phyloP scores from a whole-genome alignment of 257 asterid genomes.

The Vinca minor region DNA sequence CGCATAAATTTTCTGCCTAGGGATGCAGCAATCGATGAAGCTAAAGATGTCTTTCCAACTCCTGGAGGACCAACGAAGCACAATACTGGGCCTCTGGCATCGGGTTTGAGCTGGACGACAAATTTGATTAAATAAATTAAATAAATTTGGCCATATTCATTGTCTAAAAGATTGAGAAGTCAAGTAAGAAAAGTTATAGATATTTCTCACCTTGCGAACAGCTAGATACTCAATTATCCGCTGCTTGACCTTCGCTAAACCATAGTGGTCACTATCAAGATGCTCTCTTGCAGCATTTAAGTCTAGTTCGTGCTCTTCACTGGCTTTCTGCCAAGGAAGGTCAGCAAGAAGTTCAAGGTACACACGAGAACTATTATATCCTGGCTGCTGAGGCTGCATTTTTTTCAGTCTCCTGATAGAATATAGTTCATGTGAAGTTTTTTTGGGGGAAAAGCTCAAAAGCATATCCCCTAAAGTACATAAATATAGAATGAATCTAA shows the following conservation, averaged over 20 bases:
- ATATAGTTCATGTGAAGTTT: conserved; percentile 10
- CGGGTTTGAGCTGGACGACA: conserved; percentile 85
- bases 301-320: conserved; percentile 74
- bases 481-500: neutral
- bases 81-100: conserved; percentile 95
- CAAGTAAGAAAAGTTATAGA: conserved; percentile 9
- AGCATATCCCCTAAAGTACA: neutral
- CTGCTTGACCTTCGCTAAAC: conserved; percentile 86
- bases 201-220: conserved; percentile 76
- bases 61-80: conserved; percentile 99
- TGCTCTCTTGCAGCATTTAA: conserved; percentile 82
- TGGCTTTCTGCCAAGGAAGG: conserved; percentile 90
- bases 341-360: conserved; percentile 98
- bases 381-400: conserved; percentile 99
- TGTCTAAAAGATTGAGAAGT: conserved; percentile 10
- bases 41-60: conserved; percentile 98
- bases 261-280: conserved; percentile 90
- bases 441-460: too few relatives aligned
- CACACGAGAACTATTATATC: conserved; percentile 83
- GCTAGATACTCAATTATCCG: conserved; percentile 96
- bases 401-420: conserved; percentile 84
- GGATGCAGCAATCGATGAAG: conserved; percentile 93
- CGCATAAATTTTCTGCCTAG: conserved; percentile 94
- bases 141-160: conserved; percentile 12
- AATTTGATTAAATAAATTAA: conserved; percentile 15